Conservation (phyloP, 2,329 filamentous ascomycete species). For the Penicillium sp. region DNA sequence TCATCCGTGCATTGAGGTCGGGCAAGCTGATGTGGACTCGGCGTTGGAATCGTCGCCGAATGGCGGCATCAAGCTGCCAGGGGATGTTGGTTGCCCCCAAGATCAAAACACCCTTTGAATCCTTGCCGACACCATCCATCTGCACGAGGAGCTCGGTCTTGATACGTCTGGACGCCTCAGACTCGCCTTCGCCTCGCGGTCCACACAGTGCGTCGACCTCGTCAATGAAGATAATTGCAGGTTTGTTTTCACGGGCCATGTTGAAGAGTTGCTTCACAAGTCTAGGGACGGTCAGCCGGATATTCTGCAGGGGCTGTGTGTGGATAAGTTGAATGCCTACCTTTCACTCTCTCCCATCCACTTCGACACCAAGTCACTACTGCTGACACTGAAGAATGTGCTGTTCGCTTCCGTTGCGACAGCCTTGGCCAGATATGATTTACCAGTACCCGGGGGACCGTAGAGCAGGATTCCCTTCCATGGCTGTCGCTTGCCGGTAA, state of each 20-base stretch:
- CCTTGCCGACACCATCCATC: conserved; percentile 98
- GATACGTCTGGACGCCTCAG: conserved; percentile 93
- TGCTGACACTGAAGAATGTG: conserved; percentile 98
- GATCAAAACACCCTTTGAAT: conserved; percentile 90
- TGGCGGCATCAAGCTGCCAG: conserved; percentile 96
- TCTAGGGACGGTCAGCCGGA: conserved; percentile 47
- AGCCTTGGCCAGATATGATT: conserved; percentile 95
- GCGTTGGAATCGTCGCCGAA: conserved; percentile 91
- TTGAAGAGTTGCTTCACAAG: conserved; percentile 95
- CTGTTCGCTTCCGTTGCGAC: conserved; percentile 98
- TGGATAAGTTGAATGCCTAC: conserved; percentile 49
- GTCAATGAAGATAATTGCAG: conserved; percentile 98
- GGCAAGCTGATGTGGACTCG: conserved; percentile 94
- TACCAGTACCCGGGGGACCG: conserved; percentile 93
- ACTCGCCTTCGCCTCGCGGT: conserved; percentile 90
- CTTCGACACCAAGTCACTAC: conserved; percentile 95
- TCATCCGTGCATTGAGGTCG: conserved; percentile 81
- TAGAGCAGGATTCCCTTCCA: conserved; percentile 99
- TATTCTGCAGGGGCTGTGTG: background rate
- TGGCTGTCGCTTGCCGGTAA: conserved; percentile 91
- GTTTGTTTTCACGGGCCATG: conserved; percentile 97
- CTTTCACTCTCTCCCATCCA: conserved; percentile 99
- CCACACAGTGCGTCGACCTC: conserved; percentile 97
- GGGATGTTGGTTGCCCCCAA: conserved; percentile 97
- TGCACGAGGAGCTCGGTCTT: conserved; percentile 98